These are phyloP conservation scores for Beauveria rudraprayagi DNA, from an alignment of 2,329 filamentous ascomycete genomes.

Conservation along the genomic window DNA sequence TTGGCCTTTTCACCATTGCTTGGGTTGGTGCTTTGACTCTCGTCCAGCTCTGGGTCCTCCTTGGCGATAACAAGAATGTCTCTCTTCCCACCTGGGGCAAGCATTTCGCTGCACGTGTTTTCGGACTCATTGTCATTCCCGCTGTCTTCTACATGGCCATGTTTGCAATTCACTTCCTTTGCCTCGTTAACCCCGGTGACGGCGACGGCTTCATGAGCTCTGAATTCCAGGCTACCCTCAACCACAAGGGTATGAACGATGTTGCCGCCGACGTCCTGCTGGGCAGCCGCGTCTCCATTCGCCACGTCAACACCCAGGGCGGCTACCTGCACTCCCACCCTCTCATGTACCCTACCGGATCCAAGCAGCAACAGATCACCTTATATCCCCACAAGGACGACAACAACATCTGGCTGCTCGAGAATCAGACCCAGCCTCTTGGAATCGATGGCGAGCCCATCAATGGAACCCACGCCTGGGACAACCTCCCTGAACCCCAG, in stretches of 20 bases:
- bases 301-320: conserved; percentile 95
- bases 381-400: conserved; percentile 98
- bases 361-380: conserved; percentile 97
- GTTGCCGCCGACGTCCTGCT: conserved; percentile 86
- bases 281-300: conserved; percentile 76
- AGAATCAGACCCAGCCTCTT: conserved; percentile 92
- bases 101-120: conserved; percentile 83
- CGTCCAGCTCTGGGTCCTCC: conserved; percentile 88
- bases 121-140: conserved; percentile 88
- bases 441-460: conserved; percentile 67
- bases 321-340: conserved; percentile 95
- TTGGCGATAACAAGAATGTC: conserved; percentile 81
- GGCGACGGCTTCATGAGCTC: conserved; percentile 99
- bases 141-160: conserved; percentile 88
- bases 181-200: conserved; percentile 88
- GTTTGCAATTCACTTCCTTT: conserved; percentile 95
- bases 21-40: conserved; percentile 92
- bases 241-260: conserved; percentile 93
- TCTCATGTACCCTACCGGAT: conserved; percentile 95
- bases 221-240: conserved; percentile 95
- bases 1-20: conserved; percentile 95
- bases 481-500: conserved; percentile 55
- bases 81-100: conserved; percentile 83
- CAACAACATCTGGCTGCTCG: conserved; percentile 89
- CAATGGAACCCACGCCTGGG: conserved; percentile 78